Base-by-base conservation (phyloP, 1,284 basidiomycete species). In the Pseudozyma hubeiensis region DNA sequence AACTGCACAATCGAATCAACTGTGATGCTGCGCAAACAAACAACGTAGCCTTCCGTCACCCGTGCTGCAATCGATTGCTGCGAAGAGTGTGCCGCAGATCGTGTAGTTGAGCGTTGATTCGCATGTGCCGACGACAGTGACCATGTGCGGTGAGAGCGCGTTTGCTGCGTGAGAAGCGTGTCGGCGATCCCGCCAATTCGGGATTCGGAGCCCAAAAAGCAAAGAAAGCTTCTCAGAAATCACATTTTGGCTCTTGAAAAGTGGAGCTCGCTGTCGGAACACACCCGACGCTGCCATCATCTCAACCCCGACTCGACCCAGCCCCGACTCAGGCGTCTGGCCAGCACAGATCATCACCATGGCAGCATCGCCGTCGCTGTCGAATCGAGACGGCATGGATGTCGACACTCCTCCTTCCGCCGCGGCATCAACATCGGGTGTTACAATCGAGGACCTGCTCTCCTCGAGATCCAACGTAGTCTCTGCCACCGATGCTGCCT, bases 401-500 rank as follows among this genome's bases (percentile, higher is more conserved):
- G 33, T 63, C 46, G 67, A 64, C 17, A 8, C 39, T 24, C 17
- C 19, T 49, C 5, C 47, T 6, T 47, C 47, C 7, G 17, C 40
- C 30, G 30, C 40, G 17, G 53, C 67, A 19, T 39, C 56, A 40
- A 61, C 62, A 9, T 58, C 64, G 7, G 61, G 70, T 33, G 51
- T 73, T 50, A 61, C 70, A 10, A 68, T 73, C 46, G 61, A 73
- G 24, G 70, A 73, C 33, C 54, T 68, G 30, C 64, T 75, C 43
- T 52, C 59, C 1, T 64, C 63, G 1, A 43, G 39, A 5, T 62
- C 66, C 46, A 67, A 56, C 53, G 30, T 37, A 7, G 57, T 64
- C 40, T 71, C 67, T 35, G 59, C 71, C 11, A 47, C 63, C 11
- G 74, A 77, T 66, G 78, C 75, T 43, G 77, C 74, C 19, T 43